Percentiles rank a stretch among this genome's conserved stretches.
Conservation (phyloP, 495 filamentous ascomycete genomes). For the Lichenothelia convexa region DNA sequence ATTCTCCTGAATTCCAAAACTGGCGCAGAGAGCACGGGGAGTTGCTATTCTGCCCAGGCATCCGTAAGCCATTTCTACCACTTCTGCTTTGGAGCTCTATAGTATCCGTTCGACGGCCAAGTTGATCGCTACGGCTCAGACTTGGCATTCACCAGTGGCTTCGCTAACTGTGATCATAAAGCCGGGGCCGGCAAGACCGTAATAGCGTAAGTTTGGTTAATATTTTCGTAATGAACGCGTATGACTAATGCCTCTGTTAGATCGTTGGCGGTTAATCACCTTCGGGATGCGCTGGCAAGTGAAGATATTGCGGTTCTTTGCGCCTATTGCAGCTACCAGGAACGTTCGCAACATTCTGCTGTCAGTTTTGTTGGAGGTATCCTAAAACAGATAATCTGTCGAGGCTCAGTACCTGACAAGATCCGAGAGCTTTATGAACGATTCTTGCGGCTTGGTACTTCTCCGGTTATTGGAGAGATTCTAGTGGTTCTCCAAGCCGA, state of each 20-base stretch:
- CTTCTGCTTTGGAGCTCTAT: too few relatives aligned
- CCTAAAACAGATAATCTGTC: constrained; percentile 22
- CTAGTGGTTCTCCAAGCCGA: constrained; percentile 15
- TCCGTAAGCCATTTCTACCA: too few relatives aligned
- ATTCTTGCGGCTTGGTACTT: neutral
- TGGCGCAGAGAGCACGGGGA: constrained; percentile 17
- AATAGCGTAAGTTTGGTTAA: too few relatives aligned
- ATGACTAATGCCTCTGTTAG: too few relatives aligned
- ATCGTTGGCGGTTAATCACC: constrained; percentile 17
- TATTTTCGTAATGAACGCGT: too few relatives aligned
- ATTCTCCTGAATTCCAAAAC: constrained; percentile 17
- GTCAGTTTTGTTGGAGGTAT: constrained; percentile 18
- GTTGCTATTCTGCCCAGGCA: constrained; percentile 21
- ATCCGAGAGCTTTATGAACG: constrained; percentile 13
- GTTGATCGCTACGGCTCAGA: too few relatives aligned
- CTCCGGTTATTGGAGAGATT: constrained; percentile 19
- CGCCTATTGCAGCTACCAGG: constrained; percentile 25
- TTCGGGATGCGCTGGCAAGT: constrained; percentile 6
- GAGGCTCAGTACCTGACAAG: constrained; percentile 9
- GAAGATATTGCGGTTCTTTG: constrained; percentile 19
- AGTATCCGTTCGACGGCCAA: too few relatives aligned
- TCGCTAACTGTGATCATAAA: too few relatives aligned
- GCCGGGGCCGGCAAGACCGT: constrained; percentile 16
- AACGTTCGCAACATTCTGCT: constrained; percentile 18
- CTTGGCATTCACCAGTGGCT: too few relatives aligned